phyloP scores from a whole-genome alignment of 2,329 filamentous ascomycete species.

The Arthrobotrys sinensis region DNA sequence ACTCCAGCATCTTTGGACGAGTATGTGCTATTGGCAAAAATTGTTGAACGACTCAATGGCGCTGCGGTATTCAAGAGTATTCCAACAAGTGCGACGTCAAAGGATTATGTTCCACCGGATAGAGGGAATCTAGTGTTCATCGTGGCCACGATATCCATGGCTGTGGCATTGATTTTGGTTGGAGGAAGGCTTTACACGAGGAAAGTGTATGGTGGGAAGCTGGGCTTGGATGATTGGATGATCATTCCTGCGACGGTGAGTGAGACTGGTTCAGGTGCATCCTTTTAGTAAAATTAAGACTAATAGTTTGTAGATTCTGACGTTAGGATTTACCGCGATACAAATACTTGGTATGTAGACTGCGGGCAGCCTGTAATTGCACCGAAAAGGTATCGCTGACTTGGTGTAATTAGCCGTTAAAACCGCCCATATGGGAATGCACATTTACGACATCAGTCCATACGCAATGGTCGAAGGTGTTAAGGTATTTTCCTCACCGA shows the following conservation, averaged over 20 bases:
- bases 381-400: background rate
- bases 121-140: conserved; percentile 33
- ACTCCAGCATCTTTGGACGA: conserved; percentile 30
- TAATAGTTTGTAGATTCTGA: conserved; percentile 1
- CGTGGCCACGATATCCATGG: conserved; percentile 30
- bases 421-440: conserved; percentile 42
- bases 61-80: conserved; percentile 39
- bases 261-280: background rate
- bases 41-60: conserved; percentile 32
- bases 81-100: conserved; percentile 4
- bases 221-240: conserved; percentile 48
- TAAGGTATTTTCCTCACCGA: conserved; percentile 13
- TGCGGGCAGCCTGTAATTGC: background rate
- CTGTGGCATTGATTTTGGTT: conserved; percentile 31
- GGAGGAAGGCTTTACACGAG: conserved; percentile 39
- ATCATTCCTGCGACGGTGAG: conserved; percentile 43
- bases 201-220: conserved; percentile 23
- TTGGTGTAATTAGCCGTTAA: conserved; percentile 9
- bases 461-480: conserved; percentile 48
- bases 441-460: conserved; percentile 46
- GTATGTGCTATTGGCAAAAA: conserved; percentile 21
- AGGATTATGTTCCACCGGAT: conserved; percentile 42
- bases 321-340: conserved; percentile 32
- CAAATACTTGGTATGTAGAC: conserved; percentile 33
- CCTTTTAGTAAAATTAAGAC: background rate